Evolutionary conservation across 495 filamentous ascomycete genomes (phyloP).

Genomic region (Aspergillus olivimuriae): DNA sequence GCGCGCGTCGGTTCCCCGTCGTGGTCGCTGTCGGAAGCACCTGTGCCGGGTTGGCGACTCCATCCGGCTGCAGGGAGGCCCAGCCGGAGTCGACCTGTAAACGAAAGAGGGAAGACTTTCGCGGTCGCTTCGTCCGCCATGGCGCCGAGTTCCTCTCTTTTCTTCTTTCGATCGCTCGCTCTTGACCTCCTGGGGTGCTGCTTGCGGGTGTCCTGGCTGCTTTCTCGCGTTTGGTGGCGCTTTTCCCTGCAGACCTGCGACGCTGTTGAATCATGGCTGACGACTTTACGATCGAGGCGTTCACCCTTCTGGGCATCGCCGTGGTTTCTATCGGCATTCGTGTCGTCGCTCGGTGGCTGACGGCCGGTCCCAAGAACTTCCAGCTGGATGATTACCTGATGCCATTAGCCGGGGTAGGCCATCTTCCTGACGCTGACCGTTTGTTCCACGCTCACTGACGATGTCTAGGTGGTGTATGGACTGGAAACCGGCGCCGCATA

Average conservation of each 20-base stretch:
- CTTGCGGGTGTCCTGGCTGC: no score
- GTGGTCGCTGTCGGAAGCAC: no score
- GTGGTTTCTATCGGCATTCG: slow-evolving; percentile 44
- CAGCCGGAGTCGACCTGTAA: no score
- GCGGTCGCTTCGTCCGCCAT: no score
- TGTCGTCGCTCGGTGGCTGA: slow-evolving; percentile 41
- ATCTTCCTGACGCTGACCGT: not conserved
- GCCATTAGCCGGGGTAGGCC: slow-evolving; percentile 44
- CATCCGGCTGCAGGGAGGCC: no score
- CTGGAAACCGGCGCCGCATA: slow-evolving; percentile 43
- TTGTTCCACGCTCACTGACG: not conserved
- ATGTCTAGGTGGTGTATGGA: slow-evolving; percentile 22
- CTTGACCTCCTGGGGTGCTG: not conserved
- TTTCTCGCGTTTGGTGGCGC: no score
- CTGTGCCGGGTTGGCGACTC: no score
- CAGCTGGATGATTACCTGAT: slow-evolving; percentile 56
- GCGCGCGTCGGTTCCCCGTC: no score
- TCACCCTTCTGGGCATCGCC: slow-evolving; percentile 43
- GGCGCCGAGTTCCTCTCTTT: no score
- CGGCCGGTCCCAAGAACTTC: slow-evolving; percentile 44
- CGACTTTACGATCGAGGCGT: slow-evolving; percentile 46
- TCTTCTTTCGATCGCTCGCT: not conserved
- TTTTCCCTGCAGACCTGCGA: not conserved
- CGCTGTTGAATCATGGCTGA: slow-evolving; percentile 9
- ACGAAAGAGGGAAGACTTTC: no score